Percentiles rank a stretch among this genome's conserved stretches.
These are phyloP conservation scores for Neofusicoccum ribis DNA, from an alignment of 2,329 filamentous ascomycete species.

Conservation along the genomic window DNA sequence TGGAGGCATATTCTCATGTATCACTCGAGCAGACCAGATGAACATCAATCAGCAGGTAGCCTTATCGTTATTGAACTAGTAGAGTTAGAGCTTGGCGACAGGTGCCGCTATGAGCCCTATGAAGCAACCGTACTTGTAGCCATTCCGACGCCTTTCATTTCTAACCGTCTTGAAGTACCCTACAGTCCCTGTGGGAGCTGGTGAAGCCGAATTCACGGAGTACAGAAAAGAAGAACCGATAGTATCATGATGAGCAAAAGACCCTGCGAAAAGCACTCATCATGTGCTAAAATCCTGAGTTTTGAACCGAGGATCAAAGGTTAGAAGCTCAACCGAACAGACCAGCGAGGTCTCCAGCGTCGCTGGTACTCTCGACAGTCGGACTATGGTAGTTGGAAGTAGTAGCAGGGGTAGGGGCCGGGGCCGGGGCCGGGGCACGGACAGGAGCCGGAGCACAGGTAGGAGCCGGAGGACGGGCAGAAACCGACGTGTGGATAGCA, in stretches of 20 bases:
- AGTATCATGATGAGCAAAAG: not conserved
- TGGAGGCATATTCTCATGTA: not conserved
- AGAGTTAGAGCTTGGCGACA: not conserved
- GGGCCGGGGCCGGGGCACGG: not conserved
- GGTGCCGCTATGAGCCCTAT: not conserved
- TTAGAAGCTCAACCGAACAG: not conserved
- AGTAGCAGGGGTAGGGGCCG: not conserved
- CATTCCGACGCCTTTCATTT: not conserved
- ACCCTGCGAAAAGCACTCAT: not conserved
- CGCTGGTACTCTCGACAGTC: slow-evolving; percentile 26
- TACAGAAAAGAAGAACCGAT: not conserved
- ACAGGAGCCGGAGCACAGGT: not conserved
- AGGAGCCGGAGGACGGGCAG: not conserved
- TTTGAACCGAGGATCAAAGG: no score
- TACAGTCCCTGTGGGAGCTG: not conserved
- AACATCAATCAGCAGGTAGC: not conserved
- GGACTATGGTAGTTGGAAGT: slow-evolving; percentile 27
- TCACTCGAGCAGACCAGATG: no score
- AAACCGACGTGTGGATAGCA: no score
- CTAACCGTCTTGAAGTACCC: not conserved
- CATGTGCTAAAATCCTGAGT: not conserved
- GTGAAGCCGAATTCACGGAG: not conserved
- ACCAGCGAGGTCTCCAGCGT: not conserved
- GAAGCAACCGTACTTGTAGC: not conserved
- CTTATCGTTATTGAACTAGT: not conserved